These are phyloP conservation scores for Pseudogymnoascus sp. DNA, from an alignment of 2,329 filamentous ascomycete genomes.

Conservation along the genomic window DNA sequence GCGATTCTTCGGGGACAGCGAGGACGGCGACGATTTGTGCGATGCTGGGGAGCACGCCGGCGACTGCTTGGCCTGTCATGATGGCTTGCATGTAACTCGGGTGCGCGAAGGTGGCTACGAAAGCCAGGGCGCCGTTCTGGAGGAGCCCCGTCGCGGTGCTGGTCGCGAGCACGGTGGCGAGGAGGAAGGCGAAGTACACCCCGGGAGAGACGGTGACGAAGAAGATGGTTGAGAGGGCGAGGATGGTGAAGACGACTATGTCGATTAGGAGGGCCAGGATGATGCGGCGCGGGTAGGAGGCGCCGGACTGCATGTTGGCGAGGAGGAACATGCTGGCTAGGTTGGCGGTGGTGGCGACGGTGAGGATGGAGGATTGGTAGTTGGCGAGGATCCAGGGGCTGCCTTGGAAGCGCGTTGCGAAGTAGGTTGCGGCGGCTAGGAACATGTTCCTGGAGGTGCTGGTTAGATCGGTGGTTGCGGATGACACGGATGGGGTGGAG, in stretches of 20 bases:
- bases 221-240: slow-evolving; percentile 69
- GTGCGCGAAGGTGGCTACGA: slow-evolving; percentile 74
- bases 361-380: slow-evolving; percentile 85
- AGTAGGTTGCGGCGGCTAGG: slow-evolving; percentile 88
- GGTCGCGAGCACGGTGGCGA: slow-evolving; percentile 71
- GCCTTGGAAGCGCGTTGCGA: slow-evolving; percentile 68
- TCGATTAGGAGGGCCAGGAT: slow-evolving; percentile 68
- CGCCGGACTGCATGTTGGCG: slow-evolving; percentile 68
- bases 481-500: too few relatives aligned
- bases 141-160: slow-evolving; percentile 75
- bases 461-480: too few relatives aligned
- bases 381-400: slow-evolving; percentile 65
- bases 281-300: slow-evolving; percentile 84
- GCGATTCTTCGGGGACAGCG: slow-evolving; percentile 40
- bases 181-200: slow-evolving; percentile 71
- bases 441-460: slow-evolving; percentile 78
- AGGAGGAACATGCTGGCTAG: slow-evolving; percentile 67
- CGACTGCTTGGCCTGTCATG: slow-evolving; percentile 89
- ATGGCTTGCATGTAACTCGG: slow-evolving; percentile 91
- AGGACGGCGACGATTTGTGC: slow-evolving; percentile 82
- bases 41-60: slow-evolving; percentile 80
- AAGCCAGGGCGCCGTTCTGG: slow-evolving; percentile 92
- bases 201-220: slow-evolving; percentile 54
- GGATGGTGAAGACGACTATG: slow-evolving; percentile 63
- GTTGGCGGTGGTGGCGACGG: slow-evolving; percentile 78